Percentiles rank a stretch among this genome's conserved stretches.
These are phyloP conservation scores for Smittium mucronatum DNA, from an alignment of 371 early-diverging fungal species.

Conservation along the genomic window DNA sequence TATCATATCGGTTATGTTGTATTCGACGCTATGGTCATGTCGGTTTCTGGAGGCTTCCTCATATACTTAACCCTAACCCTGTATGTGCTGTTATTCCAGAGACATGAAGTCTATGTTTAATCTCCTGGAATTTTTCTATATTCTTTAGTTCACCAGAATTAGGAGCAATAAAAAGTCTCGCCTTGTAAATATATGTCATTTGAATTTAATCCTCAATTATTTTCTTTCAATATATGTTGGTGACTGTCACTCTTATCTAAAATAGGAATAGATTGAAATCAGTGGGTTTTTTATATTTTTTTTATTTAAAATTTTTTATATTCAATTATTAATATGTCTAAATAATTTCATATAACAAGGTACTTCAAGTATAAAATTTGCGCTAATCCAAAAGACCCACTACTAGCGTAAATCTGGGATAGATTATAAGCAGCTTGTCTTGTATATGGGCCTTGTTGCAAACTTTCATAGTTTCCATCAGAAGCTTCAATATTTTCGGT, in stretches of 20 bases:
- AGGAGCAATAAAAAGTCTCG: no score
- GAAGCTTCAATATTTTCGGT: neutral
- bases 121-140: no score
- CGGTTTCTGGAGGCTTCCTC: constrained; percentile 69
- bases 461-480: neutral
- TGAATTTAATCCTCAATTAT: constrained; percentile 10
- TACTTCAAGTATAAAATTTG: no score
- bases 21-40: constrained; percentile 66
- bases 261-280: no score
- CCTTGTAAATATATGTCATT: no score
- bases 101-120: neutral
- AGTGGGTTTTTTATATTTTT: no score
- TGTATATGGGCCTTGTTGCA: neutral
- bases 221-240: constrained; percentile 47
- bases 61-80: constrained; percentile 65
- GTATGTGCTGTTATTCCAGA: constrained; percentile 22
- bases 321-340: no score
- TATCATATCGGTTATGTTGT: constrained; percentile 29
- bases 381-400: constrained; percentile 57
- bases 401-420: constrained; percentile 42
- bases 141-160: no score
- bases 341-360: no score
- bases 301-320: no score
- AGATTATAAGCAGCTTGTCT: constrained; percentile 51
- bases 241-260: no score